Conservation (phyloP, 2,329 filamentous ascomycete genomes). For the Huntiella moniliformis region DNA sequence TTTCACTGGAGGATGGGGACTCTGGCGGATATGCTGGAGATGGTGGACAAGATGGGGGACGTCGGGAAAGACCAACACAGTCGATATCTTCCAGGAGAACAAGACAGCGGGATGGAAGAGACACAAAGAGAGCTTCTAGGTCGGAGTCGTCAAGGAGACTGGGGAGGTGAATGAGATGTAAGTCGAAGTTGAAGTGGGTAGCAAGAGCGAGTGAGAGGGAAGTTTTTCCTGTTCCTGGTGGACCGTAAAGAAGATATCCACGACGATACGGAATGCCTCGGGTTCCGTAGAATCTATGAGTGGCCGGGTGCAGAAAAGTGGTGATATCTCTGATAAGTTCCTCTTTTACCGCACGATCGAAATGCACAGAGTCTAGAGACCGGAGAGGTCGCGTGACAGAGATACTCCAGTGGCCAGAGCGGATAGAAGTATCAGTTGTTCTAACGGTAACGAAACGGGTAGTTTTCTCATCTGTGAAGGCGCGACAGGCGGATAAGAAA, state of each 20-base stretch:
- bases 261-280: constrained; percentile 58
- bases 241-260: constrained; percentile 62
- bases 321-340: constrained; percentile 53
- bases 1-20: background rate
- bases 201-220: constrained; percentile 47
- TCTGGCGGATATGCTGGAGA: constrained; percentile 9
- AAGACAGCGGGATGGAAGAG: constrained; percentile 14
- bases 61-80: constrained; percentile 13
- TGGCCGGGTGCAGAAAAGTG: constrained; percentile 55
- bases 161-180: constrained; percentile 40
- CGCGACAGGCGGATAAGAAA: constrained; percentile 17
- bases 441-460: constrained; percentile 21
- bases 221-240: constrained; percentile 57
- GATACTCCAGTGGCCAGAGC: constrained; percentile 18
- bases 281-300: constrained; percentile 54
- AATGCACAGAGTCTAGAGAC: constrained; percentile 56
- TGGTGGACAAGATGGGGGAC: constrained; percentile 7
- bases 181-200: constrained; percentile 45
- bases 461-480: constrained; percentile 19
- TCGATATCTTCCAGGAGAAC: constrained; percentile 17
- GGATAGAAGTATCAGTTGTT: constrained; percentile 15
- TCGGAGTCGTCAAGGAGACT: constrained; percentile 38
- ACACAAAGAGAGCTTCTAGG: constrained; percentile 38
- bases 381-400: constrained; percentile 38
- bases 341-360: constrained; percentile 48